phyloP scores from a whole-genome alignment of 768 basidiomycete species.

The Russula lepida region DNA sequence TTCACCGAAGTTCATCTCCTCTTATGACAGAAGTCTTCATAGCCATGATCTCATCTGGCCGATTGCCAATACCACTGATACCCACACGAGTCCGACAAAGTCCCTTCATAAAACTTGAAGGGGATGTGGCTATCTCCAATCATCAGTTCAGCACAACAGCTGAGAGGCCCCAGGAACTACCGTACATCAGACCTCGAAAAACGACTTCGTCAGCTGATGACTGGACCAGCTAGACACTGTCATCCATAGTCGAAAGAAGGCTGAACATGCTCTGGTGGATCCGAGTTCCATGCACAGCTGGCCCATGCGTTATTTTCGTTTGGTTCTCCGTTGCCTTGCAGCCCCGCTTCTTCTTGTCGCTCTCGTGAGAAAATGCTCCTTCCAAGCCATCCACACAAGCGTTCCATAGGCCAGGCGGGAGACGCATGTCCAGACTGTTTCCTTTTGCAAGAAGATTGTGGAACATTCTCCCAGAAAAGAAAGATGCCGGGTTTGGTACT shows the following conservation, averaged over 20 bases:
- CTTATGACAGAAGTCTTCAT: not conserved
- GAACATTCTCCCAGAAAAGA: conserved; percentile 52
- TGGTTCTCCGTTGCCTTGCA: conserved; percentile 32
- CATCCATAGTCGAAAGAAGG: conserved; percentile 9
- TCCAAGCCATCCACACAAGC: conserved; percentile 14
- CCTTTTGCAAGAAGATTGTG: conserved; percentile 43
- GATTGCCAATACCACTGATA: not conserved
- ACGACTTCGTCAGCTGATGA: not conserved
- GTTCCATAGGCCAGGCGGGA: conserved; percentile 21
- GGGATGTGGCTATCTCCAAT: not conserved
- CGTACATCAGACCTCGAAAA: not conserved
- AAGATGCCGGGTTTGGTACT: conserved; percentile 38
- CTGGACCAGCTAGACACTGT: not conserved
- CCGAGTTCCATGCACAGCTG: not conserved
- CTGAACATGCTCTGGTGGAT: conserved; percentile 6
- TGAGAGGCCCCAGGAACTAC: not conserved
- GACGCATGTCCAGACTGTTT: conserved; percentile 15
- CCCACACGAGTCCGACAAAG: not conserved
- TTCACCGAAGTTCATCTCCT: too few species aligned
- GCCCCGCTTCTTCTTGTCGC: conserved; percentile 9
- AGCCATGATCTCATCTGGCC: not conserved
- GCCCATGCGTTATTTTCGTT: not conserved
- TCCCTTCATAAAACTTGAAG: not conserved
- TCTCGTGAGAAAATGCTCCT: conserved; percentile 8
- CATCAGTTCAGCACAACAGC: not conserved